phyloP scores from a whole-genome alignment of 2,329 filamentous ascomycete genomes.

The Phyllosticta paracitricarpa region DNA sequence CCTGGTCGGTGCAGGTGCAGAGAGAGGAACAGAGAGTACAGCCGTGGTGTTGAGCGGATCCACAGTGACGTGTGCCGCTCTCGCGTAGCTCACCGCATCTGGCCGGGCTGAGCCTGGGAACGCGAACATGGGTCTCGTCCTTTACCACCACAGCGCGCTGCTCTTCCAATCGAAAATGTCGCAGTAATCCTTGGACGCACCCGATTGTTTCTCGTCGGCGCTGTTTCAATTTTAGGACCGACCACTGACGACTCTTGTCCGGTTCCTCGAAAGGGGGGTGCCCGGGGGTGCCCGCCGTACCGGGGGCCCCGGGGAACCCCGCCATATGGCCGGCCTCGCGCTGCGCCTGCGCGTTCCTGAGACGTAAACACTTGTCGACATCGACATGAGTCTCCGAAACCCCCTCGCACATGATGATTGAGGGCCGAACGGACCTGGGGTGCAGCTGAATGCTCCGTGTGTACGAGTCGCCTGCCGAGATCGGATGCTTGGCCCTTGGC shows the following conservation, averaged over 20 bases:
- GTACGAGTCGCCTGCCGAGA: background rate
- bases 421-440: background rate
- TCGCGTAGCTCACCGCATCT: constrained; percentile 8
- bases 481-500: background rate
- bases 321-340: background rate
- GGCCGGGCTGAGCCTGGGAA: constrained; percentile 1
- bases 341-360: background rate
- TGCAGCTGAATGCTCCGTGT: background rate
- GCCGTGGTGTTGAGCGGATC: constrained; percentile 4
- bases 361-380: background rate
- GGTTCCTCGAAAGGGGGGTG: background rate
- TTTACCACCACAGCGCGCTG: background rate
- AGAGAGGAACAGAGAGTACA: background rate
- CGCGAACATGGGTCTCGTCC: background rate
- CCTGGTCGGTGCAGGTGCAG: background rate
- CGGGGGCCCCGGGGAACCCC: background rate
- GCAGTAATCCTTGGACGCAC: background rate
- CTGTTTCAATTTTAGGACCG: background rate
- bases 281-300: background rate
- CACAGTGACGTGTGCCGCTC: constrained; percentile 6
- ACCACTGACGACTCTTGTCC: background rate
- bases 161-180: background rate
- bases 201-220: background rate
- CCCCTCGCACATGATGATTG: background rate
- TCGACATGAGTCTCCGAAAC: background rate